Base-by-base conservation (phyloP, 1,284 basidiomycete species). In the Cryptococcus maquisensis region DNA sequence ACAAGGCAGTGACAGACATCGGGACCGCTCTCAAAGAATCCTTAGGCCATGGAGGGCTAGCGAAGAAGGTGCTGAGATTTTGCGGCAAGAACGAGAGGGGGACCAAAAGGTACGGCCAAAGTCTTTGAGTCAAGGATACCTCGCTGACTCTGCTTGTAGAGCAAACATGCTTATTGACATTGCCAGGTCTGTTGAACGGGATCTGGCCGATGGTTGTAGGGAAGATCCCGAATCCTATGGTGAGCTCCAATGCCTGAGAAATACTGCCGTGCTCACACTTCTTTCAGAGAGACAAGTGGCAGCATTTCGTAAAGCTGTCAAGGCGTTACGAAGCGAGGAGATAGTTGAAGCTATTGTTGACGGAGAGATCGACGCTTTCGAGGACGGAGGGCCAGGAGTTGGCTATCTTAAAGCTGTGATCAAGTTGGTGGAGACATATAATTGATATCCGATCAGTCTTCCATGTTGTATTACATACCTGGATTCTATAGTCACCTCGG, bases 81-180 rank as follows among this genome's bases (percentile, higher is more conserved):
- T 59, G 51, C 54, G 57, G 57, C 5, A 59, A 54, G 42, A 43
- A 43, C 5, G 57, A 59, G 45, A 52, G 46, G n/a, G 56, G 56
- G 7, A 52, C 28, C 23, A 38, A 45, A 32, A 32, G 28, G 28
- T 32, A 24, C 44, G 32, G 50, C 37, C 26, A 23, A 7, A 21
- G 37, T 38, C 37, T 44, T 32, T 26, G 23, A 16, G 4, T 21
- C 24, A 20, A 23, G 36, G 12, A n/a, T n/a, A 4, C 12, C 18
- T 36, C 20, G 38, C 45, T 48, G 24, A 50, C 23, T 5, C 10
- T 4, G 23, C 32, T n/a, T 6, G n/a, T 26, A 59, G 53, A 13
- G 41, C 26, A 13, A 50, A 37, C 26, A 40, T 56, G 21, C 35
- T 59, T 24, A 35, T 47, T 2, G 51, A 45, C 5, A 37, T 59